Conservation (phyloP, 2,329 filamentous ascomycete species). For the Fusarium sp. region DNA sequence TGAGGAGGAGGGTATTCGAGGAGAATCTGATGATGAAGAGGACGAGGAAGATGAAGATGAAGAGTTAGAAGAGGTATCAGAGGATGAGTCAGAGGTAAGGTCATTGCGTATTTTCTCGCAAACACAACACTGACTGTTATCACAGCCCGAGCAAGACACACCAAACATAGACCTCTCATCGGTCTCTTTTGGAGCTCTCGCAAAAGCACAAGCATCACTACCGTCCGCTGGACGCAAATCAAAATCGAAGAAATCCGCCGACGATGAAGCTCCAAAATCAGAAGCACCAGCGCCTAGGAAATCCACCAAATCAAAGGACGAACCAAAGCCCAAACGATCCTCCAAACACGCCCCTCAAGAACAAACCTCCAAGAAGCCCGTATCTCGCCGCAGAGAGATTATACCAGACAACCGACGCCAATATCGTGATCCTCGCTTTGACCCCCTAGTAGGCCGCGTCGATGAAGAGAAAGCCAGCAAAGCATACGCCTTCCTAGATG, state of each 20-base stretch:
- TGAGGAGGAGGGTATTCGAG: constrained; percentile 47
- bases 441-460: constrained; percentile 66
- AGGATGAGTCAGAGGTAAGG: constrained; percentile 46
- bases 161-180: constrained; percentile 62
- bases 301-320: constrained; percentile 54
- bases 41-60: constrained; percentile 45
- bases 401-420: constrained; percentile 70
- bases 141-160: constrained; percentile 46
- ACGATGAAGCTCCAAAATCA: constrained; percentile 41
- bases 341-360: constrained; percentile 93
- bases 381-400: constrained; percentile 83
- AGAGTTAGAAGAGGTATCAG: constrained; percentile 42
- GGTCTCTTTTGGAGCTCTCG: constrained; percentile 91
- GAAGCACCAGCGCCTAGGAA: constrained; percentile 45
- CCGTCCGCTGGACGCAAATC: constrained; percentile 49
- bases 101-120: not conserved
- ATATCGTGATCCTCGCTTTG: constrained; percentile 89
- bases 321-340: constrained; percentile 55
- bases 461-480: constrained; percentile 72
- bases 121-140: constrained; percentile 13
- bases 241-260: constrained; percentile 43
- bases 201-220: constrained; percentile 83
- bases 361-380: constrained; percentile 83
- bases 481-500: constrained; percentile 89
- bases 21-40: constrained; percentile 42